Conservation (phyloP, 148 eudicot species). For the Vaccinium corymbosum region DNA sequence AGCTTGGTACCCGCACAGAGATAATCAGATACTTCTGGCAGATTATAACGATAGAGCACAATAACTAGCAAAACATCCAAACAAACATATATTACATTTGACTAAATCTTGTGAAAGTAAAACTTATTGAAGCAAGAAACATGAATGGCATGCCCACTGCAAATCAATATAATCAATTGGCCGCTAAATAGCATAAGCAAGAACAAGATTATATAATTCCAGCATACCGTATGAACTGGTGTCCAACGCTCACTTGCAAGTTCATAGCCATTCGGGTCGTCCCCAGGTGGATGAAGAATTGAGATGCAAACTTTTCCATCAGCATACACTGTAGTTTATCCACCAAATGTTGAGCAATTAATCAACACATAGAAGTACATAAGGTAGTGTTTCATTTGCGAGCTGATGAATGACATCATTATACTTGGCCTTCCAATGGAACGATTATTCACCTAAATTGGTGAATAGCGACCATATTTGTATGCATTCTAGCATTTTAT, state of each 20-base stretch:
- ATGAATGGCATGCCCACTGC: neutral
- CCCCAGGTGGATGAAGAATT: slow-evolving; percentile 98
- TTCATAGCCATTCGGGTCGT: slow-evolving; percentile 98
- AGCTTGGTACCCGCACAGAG: neutral
- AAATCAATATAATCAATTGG: neutral
- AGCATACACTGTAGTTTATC: slow-evolving; percentile 54
- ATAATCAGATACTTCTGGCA: neutral
- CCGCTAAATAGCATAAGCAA: neutral
- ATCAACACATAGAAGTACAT: neutral
- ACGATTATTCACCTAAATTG: neutral
- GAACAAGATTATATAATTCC: neutral
- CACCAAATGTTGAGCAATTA: slow-evolving; percentile 9
- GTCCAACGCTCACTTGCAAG: slow-evolving; percentile 99
- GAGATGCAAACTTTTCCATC: slow-evolving; percentile 98
- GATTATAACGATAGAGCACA: neutral
- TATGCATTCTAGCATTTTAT: neutral
- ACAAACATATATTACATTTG: neutral
- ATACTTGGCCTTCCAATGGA: neutral
- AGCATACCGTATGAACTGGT: slow-evolving; percentile 92
- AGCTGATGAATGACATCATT: neutral
- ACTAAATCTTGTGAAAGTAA: neutral
- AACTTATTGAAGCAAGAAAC: neutral
- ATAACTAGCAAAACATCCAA: neutral
- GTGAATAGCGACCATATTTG: neutral
- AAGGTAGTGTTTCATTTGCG: neutral